phyloP scores from a whole-genome alignment of 2,329 filamentous ascomycete genomes.

The Madurella mycetomatis region DNA sequence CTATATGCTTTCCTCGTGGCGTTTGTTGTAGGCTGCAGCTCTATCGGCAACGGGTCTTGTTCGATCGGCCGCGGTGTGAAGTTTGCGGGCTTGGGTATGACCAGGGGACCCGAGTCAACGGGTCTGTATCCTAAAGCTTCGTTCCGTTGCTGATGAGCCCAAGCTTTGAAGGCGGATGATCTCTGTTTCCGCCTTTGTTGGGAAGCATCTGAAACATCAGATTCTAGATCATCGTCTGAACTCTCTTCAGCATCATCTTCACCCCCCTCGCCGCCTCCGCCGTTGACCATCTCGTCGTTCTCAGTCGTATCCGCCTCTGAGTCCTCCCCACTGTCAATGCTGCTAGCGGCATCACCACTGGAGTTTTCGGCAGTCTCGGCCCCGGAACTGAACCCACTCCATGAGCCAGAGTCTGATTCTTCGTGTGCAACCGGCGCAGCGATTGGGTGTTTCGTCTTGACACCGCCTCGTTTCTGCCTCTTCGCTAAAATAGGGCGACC shows the following conservation, averaged over 20 bases:
- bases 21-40: constrained; percentile 58
- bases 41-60: constrained; percentile 64
- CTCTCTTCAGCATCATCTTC: constrained; percentile 27
- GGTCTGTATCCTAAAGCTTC: constrained; percentile 67
- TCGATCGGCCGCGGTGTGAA: constrained; percentile 66
- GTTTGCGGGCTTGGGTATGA: constrained; percentile 53
- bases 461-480: constrained; percentile 65
- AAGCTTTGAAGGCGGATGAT: constrained; percentile 79
- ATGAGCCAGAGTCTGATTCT: constrained; percentile 47
- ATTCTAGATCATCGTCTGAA: constrained; percentile 21
- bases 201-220: constrained; percentile 21
- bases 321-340: constrained; percentile 26
- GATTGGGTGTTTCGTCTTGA: constrained; percentile 52
- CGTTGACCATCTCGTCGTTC: constrained; percentile 24
- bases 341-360: constrained; percentile 27
- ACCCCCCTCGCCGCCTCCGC: constrained; percentile 33
- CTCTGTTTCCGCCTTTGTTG: constrained; percentile 35
- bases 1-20: constrained; percentile 68
- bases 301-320: constrained; percentile 32
- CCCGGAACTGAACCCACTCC: constrained; percentile 56
- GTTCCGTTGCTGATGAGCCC: constrained; percentile 82
- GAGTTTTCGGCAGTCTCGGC: constrained; percentile 23
- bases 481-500: constrained; percentile 80
- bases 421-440: constrained; percentile 40
- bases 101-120: constrained; percentile 38